phyloP scores from a whole-genome alignment of 139 green algal genomes.

The Zygnema circumcarinatum region DNA sequence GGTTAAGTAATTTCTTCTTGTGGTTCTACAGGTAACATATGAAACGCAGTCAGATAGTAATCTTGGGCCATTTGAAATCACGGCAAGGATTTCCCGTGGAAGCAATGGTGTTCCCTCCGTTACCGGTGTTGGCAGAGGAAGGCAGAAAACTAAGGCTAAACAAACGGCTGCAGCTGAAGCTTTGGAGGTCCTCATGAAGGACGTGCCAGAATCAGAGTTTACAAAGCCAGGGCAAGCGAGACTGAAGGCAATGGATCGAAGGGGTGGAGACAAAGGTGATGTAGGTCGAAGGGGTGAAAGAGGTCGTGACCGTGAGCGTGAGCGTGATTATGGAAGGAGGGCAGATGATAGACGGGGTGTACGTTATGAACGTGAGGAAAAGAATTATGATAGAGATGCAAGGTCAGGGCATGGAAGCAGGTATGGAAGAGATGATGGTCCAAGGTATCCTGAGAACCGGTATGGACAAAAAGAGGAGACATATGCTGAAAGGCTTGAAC shows the following conservation, averaged over 20 bases:
- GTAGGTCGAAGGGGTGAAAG: slow-evolving; percentile 20
- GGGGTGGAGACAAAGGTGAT: slow-evolving; percentile 13
- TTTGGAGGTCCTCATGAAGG: slow-evolving; percentile 38
- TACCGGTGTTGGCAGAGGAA: neutral
- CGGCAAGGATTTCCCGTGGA: neutral
- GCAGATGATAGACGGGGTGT: neutral
- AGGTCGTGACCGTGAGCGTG: slow-evolving; percentile 6
- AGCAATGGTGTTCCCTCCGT: slow-evolving; percentile 20
- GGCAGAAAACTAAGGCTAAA: slow-evolving; percentile 39
- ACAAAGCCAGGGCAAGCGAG: slow-evolving; percentile 33
- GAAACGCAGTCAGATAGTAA: slow-evolving; percentile 14
- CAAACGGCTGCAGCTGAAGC: slow-evolving; percentile 46
- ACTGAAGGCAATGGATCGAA: slow-evolving; percentile 32
- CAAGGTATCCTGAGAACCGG: neutral
- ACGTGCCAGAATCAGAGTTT: slow-evolving; percentile 36
- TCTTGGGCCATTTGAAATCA: slow-evolving; percentile 41
- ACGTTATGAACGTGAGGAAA: neutral
- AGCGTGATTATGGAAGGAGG: slow-evolving; percentile 14
- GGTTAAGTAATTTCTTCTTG: no score
- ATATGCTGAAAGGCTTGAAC: slow-evolving; percentile 18
- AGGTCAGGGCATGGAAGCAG: neutral
- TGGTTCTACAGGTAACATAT: slow-evolving; percentile 26
- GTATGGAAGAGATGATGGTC: slow-evolving; percentile 7
- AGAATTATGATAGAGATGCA: neutral
- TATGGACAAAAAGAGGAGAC: slow-evolving; percentile 4